These are phyloP conservation scores for Pneumocystis wakefieldiae DNA, from an alignment of 1,139 yeast genomes.

Conservation along the genomic window DNA sequence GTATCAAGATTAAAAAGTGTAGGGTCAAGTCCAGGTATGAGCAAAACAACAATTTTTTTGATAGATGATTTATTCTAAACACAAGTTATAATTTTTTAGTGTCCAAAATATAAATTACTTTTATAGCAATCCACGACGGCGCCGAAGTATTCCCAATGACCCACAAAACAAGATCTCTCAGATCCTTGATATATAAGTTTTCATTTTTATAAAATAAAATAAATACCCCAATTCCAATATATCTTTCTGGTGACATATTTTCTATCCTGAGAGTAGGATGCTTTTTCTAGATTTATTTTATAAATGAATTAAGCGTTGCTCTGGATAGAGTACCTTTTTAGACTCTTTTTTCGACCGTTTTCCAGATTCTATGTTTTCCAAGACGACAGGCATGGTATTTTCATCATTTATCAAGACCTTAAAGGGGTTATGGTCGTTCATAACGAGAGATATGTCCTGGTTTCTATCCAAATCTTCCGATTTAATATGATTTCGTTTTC, in stretches of 20 bases:
- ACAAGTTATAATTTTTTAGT: neutral
- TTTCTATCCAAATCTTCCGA: neutral
- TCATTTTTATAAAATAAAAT: neutral
- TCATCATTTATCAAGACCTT: neutral
- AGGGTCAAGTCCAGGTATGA: conserved; percentile 52
- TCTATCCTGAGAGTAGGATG: neutral
- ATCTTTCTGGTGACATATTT: neutral
- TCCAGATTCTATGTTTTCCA: neutral
- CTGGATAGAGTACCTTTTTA: neutral
- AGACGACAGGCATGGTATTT: neutral
- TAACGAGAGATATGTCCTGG: neutral
- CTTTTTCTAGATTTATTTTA: neutral
- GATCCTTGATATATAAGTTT: neutral
- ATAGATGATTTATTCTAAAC: conserved; percentile 29
- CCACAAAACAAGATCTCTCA: neutral
- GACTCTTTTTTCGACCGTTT: neutral
- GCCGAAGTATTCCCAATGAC: neutral
- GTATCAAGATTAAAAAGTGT: conserved; percentile 28
- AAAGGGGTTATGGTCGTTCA: neutral
- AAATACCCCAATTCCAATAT: neutral
- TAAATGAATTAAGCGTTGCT: neutral
- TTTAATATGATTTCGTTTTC: neutral
- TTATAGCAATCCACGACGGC: neutral
- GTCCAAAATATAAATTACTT: neutral
- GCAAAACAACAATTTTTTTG: conserved; percentile 42